Base-by-base conservation (phyloP, 2,329 filamentous ascomycete species). In the Aspergillus tubingensis region DNA sequence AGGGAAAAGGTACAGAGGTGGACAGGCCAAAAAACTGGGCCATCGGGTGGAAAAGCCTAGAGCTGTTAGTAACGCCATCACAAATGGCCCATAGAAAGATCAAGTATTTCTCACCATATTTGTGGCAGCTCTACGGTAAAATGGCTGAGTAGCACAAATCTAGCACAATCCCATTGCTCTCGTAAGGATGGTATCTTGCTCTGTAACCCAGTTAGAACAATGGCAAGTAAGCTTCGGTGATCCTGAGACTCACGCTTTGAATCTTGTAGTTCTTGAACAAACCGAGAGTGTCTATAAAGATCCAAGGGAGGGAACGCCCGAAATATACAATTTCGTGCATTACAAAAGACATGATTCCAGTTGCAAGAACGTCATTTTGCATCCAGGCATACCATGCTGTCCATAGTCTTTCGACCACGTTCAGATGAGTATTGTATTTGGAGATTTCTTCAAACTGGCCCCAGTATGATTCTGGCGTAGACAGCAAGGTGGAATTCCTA, bases 61-160 rank as follows among this genome's bases (percentile, higher is more conserved):
- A 36, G 54, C 63, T 27, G 61, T 65, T 60, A 60, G 61, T 30
- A 17, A 50, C 7, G 15, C 6, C 6, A 36, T 36, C 8, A 21
- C 11, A 32, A 36, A 10, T 1, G 10, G n/a, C 7, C 27, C 13
- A 39, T 5, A 17, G 4, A 11, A 19, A 23, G 2, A 32, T 15
- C 1, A 3, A 15, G 17, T 36, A 13, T n/a, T 39, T 8, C 77
- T 57, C 69, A 83, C 94, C 94, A 98, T 77, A 98, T 98, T 80
- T 98, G 95, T 63, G 95, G 95, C 39, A 99, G 86, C 80, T 99
- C 95, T 77, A 97, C 95, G 67, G 95, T 98, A 80, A 98, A 96
- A 79, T 99, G 95, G 76, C 89, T 93, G 72, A 98, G 82, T 66
- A 99, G 89, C 65, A 99, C 95, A 67, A 97, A 88, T 76, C 87